phyloP scores from a whole-genome alignment of 2,329 filamentous ascomycete species.

The Colletotrichum somersetense region DNA sequence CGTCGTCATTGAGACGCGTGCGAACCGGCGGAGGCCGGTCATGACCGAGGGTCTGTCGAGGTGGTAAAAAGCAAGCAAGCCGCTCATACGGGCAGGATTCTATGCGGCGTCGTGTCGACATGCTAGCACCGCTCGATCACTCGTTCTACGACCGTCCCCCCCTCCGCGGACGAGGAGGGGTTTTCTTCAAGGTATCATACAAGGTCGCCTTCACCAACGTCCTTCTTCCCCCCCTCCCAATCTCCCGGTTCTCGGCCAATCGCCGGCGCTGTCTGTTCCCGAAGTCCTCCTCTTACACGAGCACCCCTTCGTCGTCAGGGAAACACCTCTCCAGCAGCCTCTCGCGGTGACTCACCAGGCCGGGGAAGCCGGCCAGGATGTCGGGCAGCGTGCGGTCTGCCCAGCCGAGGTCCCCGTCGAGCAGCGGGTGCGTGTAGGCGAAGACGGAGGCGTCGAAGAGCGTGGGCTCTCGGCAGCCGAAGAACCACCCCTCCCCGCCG shows the following conservation, averaged over 20 bases:
- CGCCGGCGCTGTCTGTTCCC: not conserved
- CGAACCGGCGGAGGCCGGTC: not conserved
- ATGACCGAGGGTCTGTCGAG: not conserved
- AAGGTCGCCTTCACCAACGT: not conserved
- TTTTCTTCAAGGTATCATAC: not conserved
- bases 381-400: slow-evolving; percentile 70
- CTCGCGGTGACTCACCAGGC: slow-evolving; percentile 66
- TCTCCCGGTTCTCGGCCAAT: not conserved
- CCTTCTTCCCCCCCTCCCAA: too few species aligned
- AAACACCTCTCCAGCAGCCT: slow-evolving; percentile 48
- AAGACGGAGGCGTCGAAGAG: slow-evolving; percentile 92
- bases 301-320: slow-evolving; percentile 20
- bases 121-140: slow-evolving; percentile 1
- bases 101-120: not conserved
- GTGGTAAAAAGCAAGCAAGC: not conserved
- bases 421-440: slow-evolving; percentile 85
- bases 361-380: slow-evolving; percentile 67
- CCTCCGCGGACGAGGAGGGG: not conserved
- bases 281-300: not conserved
- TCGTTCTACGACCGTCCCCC: not conserved
- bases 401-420: slow-evolving; percentile 76
- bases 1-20: not conserved
- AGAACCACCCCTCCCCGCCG: slow-evolving; percentile 60
- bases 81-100: not conserved
- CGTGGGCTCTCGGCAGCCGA: slow-evolving; percentile 66